Percentiles rank a stretch among this genome's conserved stretches.
phyloP scores from a whole-genome alignment of 2,329 filamentous ascomycete species.

The Biscogniauxia sp. region DNA sequence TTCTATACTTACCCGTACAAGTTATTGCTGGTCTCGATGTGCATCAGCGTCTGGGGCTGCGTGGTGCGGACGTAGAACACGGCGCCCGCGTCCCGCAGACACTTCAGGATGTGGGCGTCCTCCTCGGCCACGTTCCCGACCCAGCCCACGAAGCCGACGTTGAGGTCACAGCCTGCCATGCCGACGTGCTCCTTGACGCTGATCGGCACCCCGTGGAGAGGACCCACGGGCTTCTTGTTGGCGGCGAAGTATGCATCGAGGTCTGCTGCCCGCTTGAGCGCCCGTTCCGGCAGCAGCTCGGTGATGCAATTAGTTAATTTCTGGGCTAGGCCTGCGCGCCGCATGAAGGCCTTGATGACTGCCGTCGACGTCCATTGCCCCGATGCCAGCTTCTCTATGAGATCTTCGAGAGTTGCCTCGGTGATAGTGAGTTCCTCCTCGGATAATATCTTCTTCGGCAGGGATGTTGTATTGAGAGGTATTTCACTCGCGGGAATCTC shows the following conservation, averaged over 20 bases:
- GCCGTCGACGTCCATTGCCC: slow-evolving; percentile 41
- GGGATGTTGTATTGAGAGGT: slow-evolving; percentile 42
- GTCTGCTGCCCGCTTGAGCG: slow-evolving; percentile 23
- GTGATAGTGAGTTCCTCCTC: slow-evolving; percentile 49
- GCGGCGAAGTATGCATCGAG: slow-evolving; percentile 23
- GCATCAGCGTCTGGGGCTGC: slow-evolving; percentile 54
- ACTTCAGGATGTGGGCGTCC: slow-evolving; percentile 47
- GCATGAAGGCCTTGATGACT: slow-evolving; percentile 52
- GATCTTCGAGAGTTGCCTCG: slow-evolving; percentile 41
- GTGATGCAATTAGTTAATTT: slow-evolving; percentile 36
- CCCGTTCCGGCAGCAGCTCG: slow-evolving; percentile 24
- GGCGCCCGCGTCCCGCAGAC: slow-evolving; percentile 45
- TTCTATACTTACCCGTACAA: slow-evolving; percentile 44
- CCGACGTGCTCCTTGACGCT: slow-evolving; percentile 52
- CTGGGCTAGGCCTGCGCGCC: slow-evolving; percentile 53
- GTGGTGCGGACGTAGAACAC: slow-evolving; percentile 53
- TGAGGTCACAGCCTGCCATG: slow-evolving; percentile 46
- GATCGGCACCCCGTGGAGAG: slow-evolving; percentile 36
- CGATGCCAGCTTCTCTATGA: slow-evolving; percentile 41
- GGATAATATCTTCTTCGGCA: slow-evolving; percentile 46
- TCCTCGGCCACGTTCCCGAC: slow-evolving; percentile 42
- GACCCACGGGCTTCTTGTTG: slow-evolving; percentile 22
- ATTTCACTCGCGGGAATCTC: slow-evolving; percentile 29
- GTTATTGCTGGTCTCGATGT: slow-evolving; percentile 50
- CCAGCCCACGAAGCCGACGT: slow-evolving; percentile 49